Evolutionary conservation across 1,284 basidiomycete genomes (phyloP).

Genomic region (Ceratobasidium papillatum): DNA sequence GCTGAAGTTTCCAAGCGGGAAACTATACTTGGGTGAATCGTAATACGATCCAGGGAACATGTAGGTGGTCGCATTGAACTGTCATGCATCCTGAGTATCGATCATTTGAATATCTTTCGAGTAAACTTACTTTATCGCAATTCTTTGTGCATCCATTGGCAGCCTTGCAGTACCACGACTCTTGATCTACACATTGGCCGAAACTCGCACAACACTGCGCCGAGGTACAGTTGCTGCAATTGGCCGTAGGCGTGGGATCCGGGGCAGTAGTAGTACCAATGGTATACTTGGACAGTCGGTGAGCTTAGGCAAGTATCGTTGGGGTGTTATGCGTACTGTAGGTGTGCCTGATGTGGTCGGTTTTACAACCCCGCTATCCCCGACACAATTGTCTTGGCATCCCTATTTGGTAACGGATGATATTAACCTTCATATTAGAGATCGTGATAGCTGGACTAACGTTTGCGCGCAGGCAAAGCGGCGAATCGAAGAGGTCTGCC

Average conservation of each 20-base stretch:
- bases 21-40: not conserved
- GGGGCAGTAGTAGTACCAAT: not conserved
- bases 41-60: not conserved
- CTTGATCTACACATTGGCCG: not conserved
- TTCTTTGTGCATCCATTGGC: constrained; percentile 3
- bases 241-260: not conserved
- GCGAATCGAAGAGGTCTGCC: not conserved
- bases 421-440: not conserved
- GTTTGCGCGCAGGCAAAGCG: not conserved
- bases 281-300: not conserved
- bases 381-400: constrained; percentile 8
- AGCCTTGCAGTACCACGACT: not conserved
- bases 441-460: not conserved
- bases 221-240: constrained; percentile 4
- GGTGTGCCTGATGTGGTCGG: constrained; percentile 1
- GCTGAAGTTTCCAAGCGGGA: not conserved
- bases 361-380: constrained; percentile 13
- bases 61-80: not conserved
- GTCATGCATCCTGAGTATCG: not conserved
- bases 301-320: not conserved
- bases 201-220: not conserved
- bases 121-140: not conserved
- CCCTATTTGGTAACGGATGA: no score
- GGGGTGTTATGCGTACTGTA: not conserved
- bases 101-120: no score